These are phyloP conservation scores for Echinosophora koreensis DNA, from an alignment of 306 rosid species.

Conservation along the genomic window DNA sequence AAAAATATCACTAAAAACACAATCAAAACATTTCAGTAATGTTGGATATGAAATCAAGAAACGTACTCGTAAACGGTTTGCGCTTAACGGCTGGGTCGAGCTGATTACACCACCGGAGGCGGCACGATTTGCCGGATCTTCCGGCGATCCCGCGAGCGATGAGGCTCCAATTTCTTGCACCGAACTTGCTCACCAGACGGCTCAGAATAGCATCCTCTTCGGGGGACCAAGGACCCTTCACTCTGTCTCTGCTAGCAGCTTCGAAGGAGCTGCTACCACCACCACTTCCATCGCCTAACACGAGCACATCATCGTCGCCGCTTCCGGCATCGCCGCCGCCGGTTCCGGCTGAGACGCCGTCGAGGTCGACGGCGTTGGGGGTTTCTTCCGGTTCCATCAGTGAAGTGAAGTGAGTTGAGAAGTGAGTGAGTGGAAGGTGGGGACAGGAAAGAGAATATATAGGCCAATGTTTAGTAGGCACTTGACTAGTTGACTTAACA, in stretches of 20 bases:
- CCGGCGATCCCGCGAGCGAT: conserved; percentile 92
- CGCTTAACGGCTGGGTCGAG: conserved; percentile 95
- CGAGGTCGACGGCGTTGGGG: conserved; percentile 33
- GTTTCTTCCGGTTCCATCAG: conserved; percentile 58
- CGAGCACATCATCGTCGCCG: conserved; percentile 62
- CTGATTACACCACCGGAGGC: conserved; percentile 97
- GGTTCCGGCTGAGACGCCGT: conserved; percentile 5
- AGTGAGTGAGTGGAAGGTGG: neutral
- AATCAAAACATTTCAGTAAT: neutral
- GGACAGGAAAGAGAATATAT: conserved; percentile 14
- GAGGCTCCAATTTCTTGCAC: conserved; percentile 92
- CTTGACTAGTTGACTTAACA: neutral
- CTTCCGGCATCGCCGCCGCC: conserved; percentile 53
- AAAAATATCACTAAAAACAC: conserved; percentile 17
- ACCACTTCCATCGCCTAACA: conserved; percentile 49
- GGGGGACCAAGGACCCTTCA: conserved; percentile 94
- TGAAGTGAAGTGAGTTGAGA: neutral
- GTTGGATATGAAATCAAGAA: neutral
- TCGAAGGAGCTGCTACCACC: conserved; percentile 41
- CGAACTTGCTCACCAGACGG: conserved; percentile 85
- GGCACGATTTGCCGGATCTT: conserved; percentile 95
- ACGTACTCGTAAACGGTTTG: conserved; percentile 84
- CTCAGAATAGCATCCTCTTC: conserved; percentile 89
- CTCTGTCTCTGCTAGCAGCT: conserved; percentile 61
- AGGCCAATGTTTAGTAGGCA: conserved; percentile 48